Base-by-base conservation (phyloP, 768 basidiomycete species). In the Lentinula sp. region DNA sequence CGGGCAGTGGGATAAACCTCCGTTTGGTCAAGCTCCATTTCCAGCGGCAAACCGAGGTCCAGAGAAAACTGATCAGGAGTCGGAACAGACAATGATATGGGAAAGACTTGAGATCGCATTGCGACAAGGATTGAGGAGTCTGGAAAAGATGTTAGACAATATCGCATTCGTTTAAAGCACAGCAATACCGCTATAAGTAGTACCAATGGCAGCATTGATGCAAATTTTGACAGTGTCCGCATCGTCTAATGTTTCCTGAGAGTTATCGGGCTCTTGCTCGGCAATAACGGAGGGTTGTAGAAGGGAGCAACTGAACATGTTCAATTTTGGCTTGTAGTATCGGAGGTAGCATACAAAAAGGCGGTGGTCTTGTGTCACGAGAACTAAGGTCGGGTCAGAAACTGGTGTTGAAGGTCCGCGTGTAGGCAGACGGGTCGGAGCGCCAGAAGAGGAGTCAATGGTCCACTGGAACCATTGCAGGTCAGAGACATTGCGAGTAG, bases 311-410 rank as follows among this genome's bases (percentile, higher is more conserved):
- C 74, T 79, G 35, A 85, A 66, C 45, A 78, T 74, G 67, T 77
- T 81, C 33, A 87, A 66, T 8, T 74, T 69, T 1, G 76, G 67
- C 2, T 67, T 50, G 64, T 80, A 79, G 50, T 80, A 74, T 15
- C 81, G 82, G 48, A 84, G 68, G 66, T 82, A 85, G 68, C 79
- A 84, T 50, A 86, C 67, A 54, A 82, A 77, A 18, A 86, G 72
- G 37, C 77, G 78, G 54, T 85, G 83, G 59, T 84, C 78, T 71
- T 89, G 82, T 0, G 87, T 88, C 15, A 91, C 83, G 12, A 89
- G 74, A 10, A 88, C 63, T 46, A 91, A 74, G 7, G 81, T 81
- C n/a, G 82, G 80, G 51, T 75, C 76, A 16, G 82, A 79, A 1
- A 84, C 69, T 4, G 82, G 83, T 16, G 81, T 79, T 9, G 65